phyloP scores from a whole-genome alignment of 164 flowering plant species.

The Buxus sempervirens region DNA sequence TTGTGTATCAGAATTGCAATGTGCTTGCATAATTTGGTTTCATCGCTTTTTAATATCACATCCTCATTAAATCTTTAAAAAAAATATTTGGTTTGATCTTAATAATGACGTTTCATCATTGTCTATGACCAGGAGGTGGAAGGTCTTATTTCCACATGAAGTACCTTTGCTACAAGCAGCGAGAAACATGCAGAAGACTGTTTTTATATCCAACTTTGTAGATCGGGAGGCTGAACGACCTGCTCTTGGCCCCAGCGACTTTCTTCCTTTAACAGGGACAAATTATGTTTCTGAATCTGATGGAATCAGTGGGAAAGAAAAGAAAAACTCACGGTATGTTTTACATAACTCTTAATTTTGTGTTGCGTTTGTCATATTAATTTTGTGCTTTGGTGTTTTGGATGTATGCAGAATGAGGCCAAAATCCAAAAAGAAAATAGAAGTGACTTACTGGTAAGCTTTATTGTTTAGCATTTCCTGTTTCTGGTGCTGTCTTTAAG shows the following conservation, averaged over 20 bases:
- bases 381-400: neutral
- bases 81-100: neutral
- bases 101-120: neutral
- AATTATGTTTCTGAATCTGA: slow-evolving; percentile 23
- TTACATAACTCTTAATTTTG: neutral
- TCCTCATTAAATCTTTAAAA: too few species aligned
- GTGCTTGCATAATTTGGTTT: too few species aligned
- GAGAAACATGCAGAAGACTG: slow-evolving; percentile 49
- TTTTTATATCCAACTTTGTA: slow-evolving; percentile 81
- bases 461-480: neutral
- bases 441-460: slow-evolving; percentile 17
- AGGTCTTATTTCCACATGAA: slow-evolving; percentile 63
- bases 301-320: slow-evolving; percentile 19
- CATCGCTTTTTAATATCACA: too few species aligned
- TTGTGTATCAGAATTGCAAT: too few species aligned
- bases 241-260: slow-evolving; percentile 61
- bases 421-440: slow-evolving; percentile 18
- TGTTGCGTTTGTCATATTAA: neutral
- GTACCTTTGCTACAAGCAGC: slow-evolving; percentile 63
- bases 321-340: slow-evolving; percentile 38
- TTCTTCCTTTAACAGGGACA: slow-evolving; percentile 31
- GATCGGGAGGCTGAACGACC: slow-evolving; percentile 79
- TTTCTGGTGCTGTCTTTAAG: neutral
- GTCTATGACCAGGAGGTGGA: slow-evolving; percentile 76
- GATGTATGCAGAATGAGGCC: slow-evolving; percentile 10